These are phyloP conservation scores for Tolypocladium cylindrosporum DNA, from an alignment of 2,329 filamentous ascomycete genomes.

Conservation along the genomic window DNA sequence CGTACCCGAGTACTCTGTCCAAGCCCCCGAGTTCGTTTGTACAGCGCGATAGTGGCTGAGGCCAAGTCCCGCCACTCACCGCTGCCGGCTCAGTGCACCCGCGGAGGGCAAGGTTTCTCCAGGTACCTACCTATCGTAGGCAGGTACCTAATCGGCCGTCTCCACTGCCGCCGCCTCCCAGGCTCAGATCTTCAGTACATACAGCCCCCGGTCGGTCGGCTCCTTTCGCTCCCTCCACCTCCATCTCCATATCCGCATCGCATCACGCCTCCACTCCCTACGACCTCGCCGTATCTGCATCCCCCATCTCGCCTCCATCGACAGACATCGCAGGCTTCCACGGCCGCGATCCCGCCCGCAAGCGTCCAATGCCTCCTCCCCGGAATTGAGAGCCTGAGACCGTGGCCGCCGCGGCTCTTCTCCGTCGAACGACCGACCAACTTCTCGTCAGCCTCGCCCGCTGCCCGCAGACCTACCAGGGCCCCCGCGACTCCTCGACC, in stretches of 20 bases:
- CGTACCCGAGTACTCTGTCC: too few relatives aligned
- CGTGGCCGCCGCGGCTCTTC: background rate
- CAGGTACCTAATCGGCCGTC: background rate
- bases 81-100: too few relatives aligned
- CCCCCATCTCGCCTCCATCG: background rate
- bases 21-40: too few relatives aligned
- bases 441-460: background rate
- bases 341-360: conserved; percentile 1
- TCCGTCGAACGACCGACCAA: background rate
- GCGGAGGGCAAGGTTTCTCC: background rate
- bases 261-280: background rate
- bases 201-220: background rate
- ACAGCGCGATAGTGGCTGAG: too few relatives aligned
- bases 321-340: background rate
- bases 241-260: background rate
- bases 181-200: background rate
- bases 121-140: background rate
- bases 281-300: background rate
- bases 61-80: too few relatives aligned
- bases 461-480: background rate
- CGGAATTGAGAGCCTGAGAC: conserved; percentile 8
- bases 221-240: background rate
- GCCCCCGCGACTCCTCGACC: background rate
- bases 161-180: background rate
- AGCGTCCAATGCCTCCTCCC: conserved; percentile 8